A percentile compares a stretch with the other conserved stretches of the same genome.
Evolutionary conservation across 2,329 filamentous ascomycete species (phyloP).

Genomic region (Ceratocystis albifundus): DNA sequence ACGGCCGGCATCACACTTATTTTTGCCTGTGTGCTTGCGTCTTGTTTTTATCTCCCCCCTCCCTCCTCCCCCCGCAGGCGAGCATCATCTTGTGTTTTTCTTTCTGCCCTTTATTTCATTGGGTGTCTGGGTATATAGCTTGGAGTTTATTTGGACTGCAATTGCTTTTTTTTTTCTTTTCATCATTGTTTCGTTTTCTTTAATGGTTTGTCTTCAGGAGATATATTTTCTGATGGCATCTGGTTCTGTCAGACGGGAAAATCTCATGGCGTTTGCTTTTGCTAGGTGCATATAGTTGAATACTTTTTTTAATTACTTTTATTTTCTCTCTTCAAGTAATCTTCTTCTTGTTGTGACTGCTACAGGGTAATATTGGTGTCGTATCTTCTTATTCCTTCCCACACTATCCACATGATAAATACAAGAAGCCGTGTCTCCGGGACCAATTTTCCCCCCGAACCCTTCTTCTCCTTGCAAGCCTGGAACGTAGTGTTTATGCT

Average conservation of each 20-base stretch:
- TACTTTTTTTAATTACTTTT: not conserved
- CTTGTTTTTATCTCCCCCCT: too few relatives aligned
- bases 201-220: not conserved
- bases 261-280: not conserved
- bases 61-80: not conserved
- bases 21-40: conserved; percentile 9
- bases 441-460: not conserved
- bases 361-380: not conserved
- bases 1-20: not conserved
- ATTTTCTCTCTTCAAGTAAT: not conserved
- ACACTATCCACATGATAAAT: not conserved
- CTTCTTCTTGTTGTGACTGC: not conserved
- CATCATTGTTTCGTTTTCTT: not conserved
- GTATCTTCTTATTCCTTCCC: not conserved
- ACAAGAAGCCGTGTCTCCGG: not conserved
- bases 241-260: conserved; percentile 2
- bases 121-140: conserved; percentile 11
- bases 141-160: conserved; percentile 15
- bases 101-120: not conserved
- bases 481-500: not conserved
- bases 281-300: not conserved
- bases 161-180: not conserved
- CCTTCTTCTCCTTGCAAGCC: not conserved
- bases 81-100: not conserved
- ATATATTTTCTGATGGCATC: not conserved